Base-by-base conservation (phyloP, 805 yeast species). In the Komagataella pastoris region DNA sequence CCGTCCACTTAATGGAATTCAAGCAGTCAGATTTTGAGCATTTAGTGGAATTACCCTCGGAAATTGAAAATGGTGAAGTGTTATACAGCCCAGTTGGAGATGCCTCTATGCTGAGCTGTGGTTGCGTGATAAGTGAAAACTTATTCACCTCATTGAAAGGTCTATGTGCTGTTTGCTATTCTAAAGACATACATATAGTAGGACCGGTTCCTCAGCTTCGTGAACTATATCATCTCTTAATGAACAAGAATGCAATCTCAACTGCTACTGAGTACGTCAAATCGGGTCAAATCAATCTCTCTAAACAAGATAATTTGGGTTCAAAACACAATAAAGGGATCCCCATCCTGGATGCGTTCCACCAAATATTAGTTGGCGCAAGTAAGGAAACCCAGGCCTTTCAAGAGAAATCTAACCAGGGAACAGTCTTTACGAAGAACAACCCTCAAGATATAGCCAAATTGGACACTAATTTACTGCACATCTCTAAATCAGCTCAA, bases 101-200 rank as follows among this genome's bases (percentile, higher is more conserved):
- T 50, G 56, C 61, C 40, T 59, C 65, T 1, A 60, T 68, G 30
- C 55, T 71, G 2, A 55, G 68, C 1, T 73, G 77, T 56, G 77
- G 76, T 0, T 70, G 75, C 56, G 50, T 72, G 2, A 58, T 72
- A 10, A 44, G 4, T 67, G 74, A 1, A 68, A 66, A 43, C 51
- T 51, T 4, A 54, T 71, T 4, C 65, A 61, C 1, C 53, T 52
- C 54, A 52, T 58, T 69, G 58, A 21, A 51, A 5, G 40, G 40
- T 10, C 40, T 30, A 14, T 73, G 77, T 51, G 76, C 76, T 2
- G 51, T 62, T 0, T 73, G 77, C 54, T 56, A 55, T 3, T 48
- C 51, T 7, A 51, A 50, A 6, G 54, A 62, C 5, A 60, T 57
- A 1, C 14, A 52, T 1, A 17, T 65, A 10, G 50, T 71, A 14